phyloP scores from a whole-genome alignment of 257 asterid species.

The Petunia axillaris region DNA sequence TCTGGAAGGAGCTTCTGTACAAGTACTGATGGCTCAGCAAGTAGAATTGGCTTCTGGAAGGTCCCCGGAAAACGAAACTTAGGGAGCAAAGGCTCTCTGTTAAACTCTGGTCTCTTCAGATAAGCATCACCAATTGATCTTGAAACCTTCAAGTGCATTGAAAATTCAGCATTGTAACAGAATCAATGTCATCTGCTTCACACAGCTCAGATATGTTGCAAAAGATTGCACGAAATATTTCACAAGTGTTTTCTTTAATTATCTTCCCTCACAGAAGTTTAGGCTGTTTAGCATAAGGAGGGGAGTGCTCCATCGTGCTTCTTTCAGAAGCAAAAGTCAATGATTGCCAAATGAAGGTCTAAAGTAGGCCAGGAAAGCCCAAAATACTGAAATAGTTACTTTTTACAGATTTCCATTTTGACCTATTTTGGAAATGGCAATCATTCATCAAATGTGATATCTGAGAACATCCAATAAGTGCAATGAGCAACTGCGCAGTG shows the following conservation, averaged over 20 bases:
- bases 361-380: neutral
- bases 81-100: constrained; percentile 61
- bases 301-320: neutral
- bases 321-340: neutral
- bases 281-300: neutral
- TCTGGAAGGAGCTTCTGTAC: constrained; percentile 60
- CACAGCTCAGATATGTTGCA: neutral
- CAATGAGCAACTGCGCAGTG: neutral
- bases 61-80: constrained; percentile 67
- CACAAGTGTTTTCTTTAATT: neutral
- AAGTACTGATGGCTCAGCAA: constrained; percentile 71
- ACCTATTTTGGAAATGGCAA: neutral
- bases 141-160: constrained; percentile 53
- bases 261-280: neutral
- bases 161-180: constrained; percentile 13
- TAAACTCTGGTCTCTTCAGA: constrained; percentile 72
- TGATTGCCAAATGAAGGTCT: neutral
- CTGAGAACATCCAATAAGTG: constrained; percentile 3
- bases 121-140: constrained; percentile 89
- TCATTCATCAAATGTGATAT: neutral
- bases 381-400: neutral
- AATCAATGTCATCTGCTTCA: constrained; percentile 9
- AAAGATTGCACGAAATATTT: neutral
- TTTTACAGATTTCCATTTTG: neutral
- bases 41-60: constrained; percentile 65